Conservation (phyloP, 139 green algal genomes). For the Chlorella sp. region DNA sequence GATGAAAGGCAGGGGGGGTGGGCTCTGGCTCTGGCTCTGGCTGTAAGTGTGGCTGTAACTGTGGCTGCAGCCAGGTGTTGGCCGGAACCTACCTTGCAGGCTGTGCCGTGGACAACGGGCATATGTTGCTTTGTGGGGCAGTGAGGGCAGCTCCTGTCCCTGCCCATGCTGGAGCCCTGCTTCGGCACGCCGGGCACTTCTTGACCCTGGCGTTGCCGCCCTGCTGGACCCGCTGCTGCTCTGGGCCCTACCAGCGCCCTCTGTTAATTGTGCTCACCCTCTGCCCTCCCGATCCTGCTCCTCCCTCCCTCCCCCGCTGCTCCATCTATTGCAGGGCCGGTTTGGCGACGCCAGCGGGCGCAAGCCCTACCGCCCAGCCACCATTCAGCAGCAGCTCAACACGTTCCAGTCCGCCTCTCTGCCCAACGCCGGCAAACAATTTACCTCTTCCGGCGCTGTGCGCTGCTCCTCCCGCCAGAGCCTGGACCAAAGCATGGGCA, state of each 20-base stretch:
- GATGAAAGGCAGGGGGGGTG: background rate
- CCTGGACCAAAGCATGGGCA: background rate
- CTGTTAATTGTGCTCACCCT: background rate
- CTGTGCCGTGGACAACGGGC: too few species aligned
- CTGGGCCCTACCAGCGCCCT: background rate
- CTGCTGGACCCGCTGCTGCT: background rate
- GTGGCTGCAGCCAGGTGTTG: too few species aligned
- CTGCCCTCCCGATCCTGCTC: background rate
- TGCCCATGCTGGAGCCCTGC: too few species aligned
- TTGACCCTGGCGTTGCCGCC: too few species aligned
- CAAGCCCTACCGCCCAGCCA: slow-evolving; percentile 2
- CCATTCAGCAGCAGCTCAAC: background rate
- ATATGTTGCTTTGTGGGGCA: too few species aligned
- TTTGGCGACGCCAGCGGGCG: background rate
- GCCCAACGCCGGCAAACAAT: slow-evolving; percentile 22
- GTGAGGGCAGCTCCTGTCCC: too few species aligned
- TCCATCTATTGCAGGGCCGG: slow-evolving; percentile 2
- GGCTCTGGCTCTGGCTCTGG: too few species aligned
- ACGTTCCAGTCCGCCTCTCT: slow-evolving; percentile 5
- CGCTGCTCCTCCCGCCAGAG: background rate
- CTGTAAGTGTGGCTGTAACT: background rate
- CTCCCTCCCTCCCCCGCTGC: background rate
- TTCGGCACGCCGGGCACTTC: too few species aligned
- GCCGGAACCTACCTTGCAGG: background rate
- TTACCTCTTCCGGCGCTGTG: slow-evolving; percentile 9